Evolutionary conservation across 805 yeast genomes (phyloP), one percentile per base, ranked within the genome.

Genomic region (Yarrowia sp.): DNA sequence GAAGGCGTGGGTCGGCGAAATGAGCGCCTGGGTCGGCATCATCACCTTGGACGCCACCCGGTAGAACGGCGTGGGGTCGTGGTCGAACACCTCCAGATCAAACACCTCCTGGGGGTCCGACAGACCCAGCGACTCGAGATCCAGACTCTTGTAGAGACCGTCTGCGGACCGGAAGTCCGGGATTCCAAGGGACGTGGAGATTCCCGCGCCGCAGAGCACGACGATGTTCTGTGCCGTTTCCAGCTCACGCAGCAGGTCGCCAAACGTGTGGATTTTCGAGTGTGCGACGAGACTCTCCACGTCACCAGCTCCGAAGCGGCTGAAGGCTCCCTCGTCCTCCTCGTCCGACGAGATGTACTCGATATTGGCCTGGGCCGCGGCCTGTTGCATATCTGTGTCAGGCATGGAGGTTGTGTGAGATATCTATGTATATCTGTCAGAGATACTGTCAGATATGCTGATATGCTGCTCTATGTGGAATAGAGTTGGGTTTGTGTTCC

Each of bases 21-120:
- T 89, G 38, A 62, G 41, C 16, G 64, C 67, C 28, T 66, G 66
- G 24, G 82, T 85, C 0, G 92, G 91, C 0, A 97, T 97, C 62
- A 92, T 75, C 52, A 92, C 86, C 83, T 89, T 83, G 70, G 86
- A 86, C 1, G 98, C 97, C 62, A 92, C 87, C n/a, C 89, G 84
- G 73, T 90, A 92, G 72, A 92, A 92, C 16, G 92, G 83, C 3
- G 82, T 75, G 1, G 98, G 98, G 70, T 90, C 90, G 51, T 83
- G 82, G 68, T 80, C 80, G 77, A 92, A 92, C n/a, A 84, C 79
- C 24, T 80, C 80, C 49, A 89, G 76, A 71, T 90, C 90, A 74
- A 92, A 92, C 46, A 91, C 97, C 70, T 90, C 93, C 72, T 92
- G 97, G 0, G 98, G 97, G 70, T 92, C 97, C 58, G 82, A 83